A percentile compares a stretch with the other conserved stretches of the same genome.
These are phyloP conservation scores for Chytriomyces sp. DNA, from an alignment of 192 early-diverging fungal genomes.

Conservation along the genomic window DNA sequence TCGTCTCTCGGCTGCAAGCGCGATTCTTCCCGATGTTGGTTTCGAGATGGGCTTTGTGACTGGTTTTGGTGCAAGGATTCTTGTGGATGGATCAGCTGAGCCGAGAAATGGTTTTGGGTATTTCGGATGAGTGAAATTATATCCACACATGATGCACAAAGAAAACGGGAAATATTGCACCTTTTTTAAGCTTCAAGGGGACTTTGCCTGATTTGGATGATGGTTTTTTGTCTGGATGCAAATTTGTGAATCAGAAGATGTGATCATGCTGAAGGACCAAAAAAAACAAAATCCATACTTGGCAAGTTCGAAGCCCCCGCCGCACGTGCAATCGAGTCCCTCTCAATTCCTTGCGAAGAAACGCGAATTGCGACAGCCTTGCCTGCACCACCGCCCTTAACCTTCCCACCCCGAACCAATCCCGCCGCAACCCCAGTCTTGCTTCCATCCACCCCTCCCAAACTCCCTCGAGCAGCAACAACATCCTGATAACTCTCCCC, in stretches of 20 bases:
- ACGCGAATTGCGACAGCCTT: not conserved
- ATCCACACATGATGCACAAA: no score
- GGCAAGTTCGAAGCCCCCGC: no score
- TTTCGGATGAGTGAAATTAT: not conserved
- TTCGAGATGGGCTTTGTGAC: conserved; percentile 40
- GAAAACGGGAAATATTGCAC: no score
- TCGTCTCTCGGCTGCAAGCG: conserved; percentile 38
- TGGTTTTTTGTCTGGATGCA: not conserved
- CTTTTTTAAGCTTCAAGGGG: no score
- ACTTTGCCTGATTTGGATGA: not conserved
- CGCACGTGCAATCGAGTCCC: not conserved
- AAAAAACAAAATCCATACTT: not conserved
- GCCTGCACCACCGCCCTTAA: not conserved
- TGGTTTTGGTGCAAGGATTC: conserved; percentile 16
- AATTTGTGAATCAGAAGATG: not conserved
- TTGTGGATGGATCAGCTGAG: not conserved
- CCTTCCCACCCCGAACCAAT: not conserved
- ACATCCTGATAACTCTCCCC: not conserved
- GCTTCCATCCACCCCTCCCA: not conserved
- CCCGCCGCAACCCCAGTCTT: not conserved
- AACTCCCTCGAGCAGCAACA: not conserved
- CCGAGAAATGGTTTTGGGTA: not conserved
- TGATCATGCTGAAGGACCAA: not conserved
- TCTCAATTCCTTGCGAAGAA: not conserved
- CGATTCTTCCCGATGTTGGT: conserved; percentile 40